Percentiles rank a stretch among this genome's conserved stretches.
Evolutionary conservation across 2,329 filamentous ascomycete genomes (phyloP).

Genomic region (Ophiostoma sp.): DNA sequence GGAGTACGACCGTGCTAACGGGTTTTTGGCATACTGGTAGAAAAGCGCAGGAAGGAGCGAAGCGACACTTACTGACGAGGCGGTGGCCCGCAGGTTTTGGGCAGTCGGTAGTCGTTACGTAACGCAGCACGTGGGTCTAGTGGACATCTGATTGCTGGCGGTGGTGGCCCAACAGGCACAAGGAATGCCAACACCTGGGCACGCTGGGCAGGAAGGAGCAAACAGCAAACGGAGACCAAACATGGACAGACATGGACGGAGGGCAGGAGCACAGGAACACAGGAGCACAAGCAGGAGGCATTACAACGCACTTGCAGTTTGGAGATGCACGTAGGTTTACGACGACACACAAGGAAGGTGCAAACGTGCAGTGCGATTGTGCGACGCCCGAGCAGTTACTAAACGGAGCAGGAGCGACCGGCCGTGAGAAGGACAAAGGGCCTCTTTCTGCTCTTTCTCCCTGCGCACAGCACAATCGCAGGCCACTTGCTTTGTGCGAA

Average conservation of each 20-base stretch:
- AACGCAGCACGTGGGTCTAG: constrained; percentile 19
- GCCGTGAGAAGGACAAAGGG: background rate
- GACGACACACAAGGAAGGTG: background rate
- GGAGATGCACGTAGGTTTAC: background rate
- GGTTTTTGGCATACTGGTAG: background rate
- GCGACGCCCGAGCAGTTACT: background rate
- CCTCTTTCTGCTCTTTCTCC: background rate
- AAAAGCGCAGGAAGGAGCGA: background rate
- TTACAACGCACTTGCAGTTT: background rate
- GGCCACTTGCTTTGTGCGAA: background rate
- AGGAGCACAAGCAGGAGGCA: background rate
- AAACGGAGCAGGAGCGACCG: constrained; percentile 1
- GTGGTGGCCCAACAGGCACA: background rate
- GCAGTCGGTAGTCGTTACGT: constrained; percentile 13
- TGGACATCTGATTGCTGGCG: constrained; percentile 20
- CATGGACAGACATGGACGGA: background rate
- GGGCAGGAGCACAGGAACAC: background rate
- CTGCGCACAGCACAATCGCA: background rate
- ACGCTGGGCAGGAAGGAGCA: background rate
- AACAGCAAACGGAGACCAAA: constrained; percentile 1
- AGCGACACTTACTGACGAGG: background rate
- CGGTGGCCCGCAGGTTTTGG: background rate
- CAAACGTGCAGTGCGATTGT: background rate
- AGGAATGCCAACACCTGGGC: background rate
- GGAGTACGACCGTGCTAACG: background rate